Percentiles rank a stretch among this genome's conserved stretches.
phyloP scores from a whole-genome alignment of 2,329 filamentous ascomycete species.

The Clarireedia monteithiana region DNA sequence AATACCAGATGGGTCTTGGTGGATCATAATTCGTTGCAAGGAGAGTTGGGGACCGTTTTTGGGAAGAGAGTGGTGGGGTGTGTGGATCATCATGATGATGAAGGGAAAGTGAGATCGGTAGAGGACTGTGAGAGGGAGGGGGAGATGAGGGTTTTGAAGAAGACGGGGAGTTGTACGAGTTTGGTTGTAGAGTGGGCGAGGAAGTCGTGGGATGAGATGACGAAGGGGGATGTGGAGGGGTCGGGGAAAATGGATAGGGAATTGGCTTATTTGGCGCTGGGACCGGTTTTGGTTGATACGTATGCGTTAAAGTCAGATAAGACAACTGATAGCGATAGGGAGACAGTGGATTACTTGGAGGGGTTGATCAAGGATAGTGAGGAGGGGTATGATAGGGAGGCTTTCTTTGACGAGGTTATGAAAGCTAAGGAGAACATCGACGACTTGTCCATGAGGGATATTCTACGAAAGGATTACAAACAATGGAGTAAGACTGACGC shows the following conservation, averaged over 20 bases:
- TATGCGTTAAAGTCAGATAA: slow-evolving; percentile 56
- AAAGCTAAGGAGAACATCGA: slow-evolving; percentile 62
- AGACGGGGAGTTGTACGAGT: slow-evolving; percentile 65
- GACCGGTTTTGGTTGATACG: slow-evolving; percentile 68
- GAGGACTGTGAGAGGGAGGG: slow-evolving; percentile 36
- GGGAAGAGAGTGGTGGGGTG: slow-evolving; percentile 49
- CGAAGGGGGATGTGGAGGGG: slow-evolving; percentile 29
- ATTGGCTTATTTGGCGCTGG: slow-evolving; percentile 60
- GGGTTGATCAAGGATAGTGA: slow-evolving; percentile 27
- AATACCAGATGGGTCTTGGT: slow-evolving; percentile 66
- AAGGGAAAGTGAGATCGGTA: slow-evolving; percentile 42
- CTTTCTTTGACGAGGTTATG: slow-evolving; percentile 52
- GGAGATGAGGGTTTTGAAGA: slow-evolving; percentile 53
- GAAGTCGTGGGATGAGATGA: slow-evolving; percentile 49
- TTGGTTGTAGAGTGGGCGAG: slow-evolving; percentile 55
- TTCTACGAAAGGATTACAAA: slow-evolving; percentile 80
- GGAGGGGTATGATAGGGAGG: slow-evolving; percentile 40
- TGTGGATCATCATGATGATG: slow-evolving; percentile 76
- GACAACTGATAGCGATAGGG: slow-evolving; percentile 53
- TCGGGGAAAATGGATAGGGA: slow-evolving; percentile 39
- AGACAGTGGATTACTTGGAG: slow-evolving; percentile 53
- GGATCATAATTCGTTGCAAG: slow-evolving; percentile 70
- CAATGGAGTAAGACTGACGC: slow-evolving; percentile 55
- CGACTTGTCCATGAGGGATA: slow-evolving; percentile 51
- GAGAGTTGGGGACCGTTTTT: slow-evolving; percentile 48